Conservation (phyloP, 2,329 filamentous ascomycete genomes). For the Xylaria multiplex region DNA sequence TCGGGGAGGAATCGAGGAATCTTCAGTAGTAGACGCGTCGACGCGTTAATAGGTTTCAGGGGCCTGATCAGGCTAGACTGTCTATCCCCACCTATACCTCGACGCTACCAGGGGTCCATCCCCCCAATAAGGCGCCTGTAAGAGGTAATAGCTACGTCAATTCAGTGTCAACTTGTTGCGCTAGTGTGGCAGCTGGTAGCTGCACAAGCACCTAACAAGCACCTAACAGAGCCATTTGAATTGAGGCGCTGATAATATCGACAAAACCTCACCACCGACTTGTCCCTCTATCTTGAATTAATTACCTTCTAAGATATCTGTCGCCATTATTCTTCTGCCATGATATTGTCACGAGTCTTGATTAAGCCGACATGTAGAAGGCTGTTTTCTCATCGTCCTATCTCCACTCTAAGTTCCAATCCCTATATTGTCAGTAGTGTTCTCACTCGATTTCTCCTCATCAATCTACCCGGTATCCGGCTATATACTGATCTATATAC, state of each 20-base stretch:
- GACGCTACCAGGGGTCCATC: neutral
- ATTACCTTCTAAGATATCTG: neutral
- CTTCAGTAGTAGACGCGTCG: constrained; percentile 40
- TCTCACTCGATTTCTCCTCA: constrained; percentile 5
- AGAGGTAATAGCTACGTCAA: constrained; percentile 12
- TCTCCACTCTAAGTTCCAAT: constrained; percentile 63
- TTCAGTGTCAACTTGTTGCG: neutral
- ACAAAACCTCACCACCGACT: neutral
- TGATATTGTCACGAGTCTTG: constrained; percentile 49
- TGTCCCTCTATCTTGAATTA: neutral
- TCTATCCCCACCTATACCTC: neutral
- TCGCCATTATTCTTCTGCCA: constrained; percentile 38
- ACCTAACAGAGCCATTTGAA: no score
- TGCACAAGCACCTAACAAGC: neutral
- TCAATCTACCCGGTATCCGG: constrained; percentile 19
- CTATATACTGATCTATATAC: constrained; percentile 32
- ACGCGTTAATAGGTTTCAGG: constrained; percentile 46
- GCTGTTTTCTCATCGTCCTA: constrained; percentile 45
- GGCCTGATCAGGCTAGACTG: constrained; percentile 20
- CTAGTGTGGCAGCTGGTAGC: no score
- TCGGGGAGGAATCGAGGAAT: neutral
- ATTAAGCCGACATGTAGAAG: constrained; percentile 40
- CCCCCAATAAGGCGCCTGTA: neutral
- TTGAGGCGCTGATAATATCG: neutral
- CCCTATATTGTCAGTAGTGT: constrained; percentile 64